Evolutionary conservation across 2,329 filamentous ascomycete genomes (phyloP).

Genomic region (Seiridium unicorne): DNA sequence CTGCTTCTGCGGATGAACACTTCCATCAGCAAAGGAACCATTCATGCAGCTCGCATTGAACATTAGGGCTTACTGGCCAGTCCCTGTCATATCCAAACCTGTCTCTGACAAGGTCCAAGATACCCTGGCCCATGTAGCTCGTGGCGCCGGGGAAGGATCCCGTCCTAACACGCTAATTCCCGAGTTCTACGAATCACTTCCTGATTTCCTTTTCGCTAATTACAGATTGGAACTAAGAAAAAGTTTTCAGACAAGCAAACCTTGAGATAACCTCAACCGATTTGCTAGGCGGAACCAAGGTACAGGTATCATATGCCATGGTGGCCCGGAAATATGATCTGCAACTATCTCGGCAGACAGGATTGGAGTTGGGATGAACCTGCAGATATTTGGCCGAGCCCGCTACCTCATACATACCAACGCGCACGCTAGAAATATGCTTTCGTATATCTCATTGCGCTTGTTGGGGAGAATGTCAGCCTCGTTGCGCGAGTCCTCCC

Average conservation of each 20-base stretch:
- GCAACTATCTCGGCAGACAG: not conserved
- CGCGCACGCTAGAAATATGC: not conserved
- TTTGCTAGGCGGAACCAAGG: not conserved
- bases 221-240: slow-evolving; percentile 3
- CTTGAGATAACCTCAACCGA: not conserved
- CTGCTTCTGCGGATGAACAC: no score
- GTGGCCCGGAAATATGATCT: not conserved
- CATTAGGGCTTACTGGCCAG: not conserved
- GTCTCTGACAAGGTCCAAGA: slow-evolving; percentile 16
- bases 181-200: slow-evolving; percentile 13
- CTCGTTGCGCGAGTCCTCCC: not conserved
- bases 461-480: not conserved
- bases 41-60: not conserved
- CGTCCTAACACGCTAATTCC: slow-evolving; percentile 12
- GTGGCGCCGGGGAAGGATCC: slow-evolving; percentile 21
- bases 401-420: not conserved
- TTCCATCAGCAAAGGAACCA: not conserved
- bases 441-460: not conserved
- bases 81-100: slow-evolving; percentile 9
- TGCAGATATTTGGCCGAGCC: slow-evolving; percentile 1
- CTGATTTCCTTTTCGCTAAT: slow-evolving; percentile 12
- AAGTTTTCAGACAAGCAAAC: slow-evolving; percentile 13
- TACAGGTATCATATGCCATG: not conserved
- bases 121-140: slow-evolving; percentile 13
- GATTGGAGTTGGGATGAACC: not conserved